Conservation (phyloP, 768 basidiomycete species). For the Auriscalpium microsporum region DNA sequence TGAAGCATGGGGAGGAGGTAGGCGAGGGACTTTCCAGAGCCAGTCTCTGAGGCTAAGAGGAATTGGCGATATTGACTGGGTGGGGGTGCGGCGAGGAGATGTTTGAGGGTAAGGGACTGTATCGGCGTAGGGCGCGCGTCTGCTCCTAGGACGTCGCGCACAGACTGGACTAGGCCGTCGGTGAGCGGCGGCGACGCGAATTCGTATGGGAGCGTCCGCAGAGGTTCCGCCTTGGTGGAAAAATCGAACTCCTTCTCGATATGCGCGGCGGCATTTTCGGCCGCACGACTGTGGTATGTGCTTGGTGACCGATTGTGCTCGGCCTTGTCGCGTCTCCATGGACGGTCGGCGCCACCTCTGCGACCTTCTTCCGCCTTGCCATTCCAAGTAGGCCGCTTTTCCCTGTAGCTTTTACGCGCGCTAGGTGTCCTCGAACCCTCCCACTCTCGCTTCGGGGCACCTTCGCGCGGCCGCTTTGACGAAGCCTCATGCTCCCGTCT, state of each 20-base stretch:
- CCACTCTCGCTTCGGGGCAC: not conserved
- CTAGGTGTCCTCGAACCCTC: not conserved
- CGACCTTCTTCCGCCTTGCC: not conserved
- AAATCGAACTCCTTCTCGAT: slow-evolving; percentile 31
- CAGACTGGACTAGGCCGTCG: slow-evolving; percentile 49
- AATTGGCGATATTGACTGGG: slow-evolving; percentile 38
- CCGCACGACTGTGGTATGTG: not conserved
- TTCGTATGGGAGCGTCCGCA: slow-evolving; percentile 23
- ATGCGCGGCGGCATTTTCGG: not conserved
- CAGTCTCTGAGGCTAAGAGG: slow-evolving; percentile 82
- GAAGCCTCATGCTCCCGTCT: not conserved
- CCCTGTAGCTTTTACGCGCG: not conserved
- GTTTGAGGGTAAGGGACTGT: slow-evolving; percentile 65
- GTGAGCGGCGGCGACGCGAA: slow-evolving; percentile 69
- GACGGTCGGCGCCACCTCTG: not conserved
- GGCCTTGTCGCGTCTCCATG: not conserved
- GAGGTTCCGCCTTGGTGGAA: slow-evolving; percentile 18
- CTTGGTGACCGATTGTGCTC: not conserved
- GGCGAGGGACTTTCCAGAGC: slow-evolving; percentile 87
- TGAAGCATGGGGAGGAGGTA: slow-evolving; percentile 83
- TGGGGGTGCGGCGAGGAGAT: slow-evolving; percentile 35
- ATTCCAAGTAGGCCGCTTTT: not conserved
- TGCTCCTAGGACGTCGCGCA: slow-evolving; percentile 51
- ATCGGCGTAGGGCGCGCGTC: slow-evolving; percentile 62
- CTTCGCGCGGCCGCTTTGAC: not conserved